phyloP scores from a whole-genome alignment of 78 protist genomes.

The Cavenderia fasciculata region DNA sequence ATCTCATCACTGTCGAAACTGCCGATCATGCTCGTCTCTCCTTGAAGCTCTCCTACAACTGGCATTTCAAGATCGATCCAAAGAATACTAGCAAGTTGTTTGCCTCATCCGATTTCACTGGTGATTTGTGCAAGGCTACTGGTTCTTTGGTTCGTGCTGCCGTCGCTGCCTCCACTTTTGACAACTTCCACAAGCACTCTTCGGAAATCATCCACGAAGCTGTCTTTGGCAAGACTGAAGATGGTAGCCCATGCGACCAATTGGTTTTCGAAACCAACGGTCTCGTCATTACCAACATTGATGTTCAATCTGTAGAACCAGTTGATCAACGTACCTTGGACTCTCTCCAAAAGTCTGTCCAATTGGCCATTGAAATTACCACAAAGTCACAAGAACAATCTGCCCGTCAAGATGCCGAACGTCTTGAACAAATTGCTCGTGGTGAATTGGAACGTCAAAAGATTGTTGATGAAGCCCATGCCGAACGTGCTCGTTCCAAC shows the following conservation, averaged over 20 bases:
- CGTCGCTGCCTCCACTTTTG: constrained; percentile 91
- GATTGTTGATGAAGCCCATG: constrained; percentile 87
- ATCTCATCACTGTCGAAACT: constrained; percentile 94
- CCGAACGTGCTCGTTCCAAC: constrained; percentile 81
- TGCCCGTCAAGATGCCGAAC: constrained; percentile 92
- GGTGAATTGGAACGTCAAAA: constrained; percentile 89
- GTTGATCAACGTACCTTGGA: constrained; percentile 94
- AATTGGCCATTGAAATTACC: constrained; percentile 94
- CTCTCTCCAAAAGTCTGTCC: constrained; percentile 90
- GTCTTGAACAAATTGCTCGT: constrained; percentile 89
- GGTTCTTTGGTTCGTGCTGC: constrained; percentile 94
- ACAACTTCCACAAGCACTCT: constrained; percentile 94
- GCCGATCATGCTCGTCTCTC: constrained; percentile 94
- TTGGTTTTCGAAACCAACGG: constrained; percentile 88
- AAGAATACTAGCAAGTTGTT: constrained; percentile 86
- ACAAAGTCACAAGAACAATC: constrained; percentile 94
- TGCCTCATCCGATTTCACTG: constrained; percentile 95
- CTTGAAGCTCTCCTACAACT: constrained; percentile 94
- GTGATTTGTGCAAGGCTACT: constrained; percentile 95
- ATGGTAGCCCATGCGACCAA: constrained; percentile 26
- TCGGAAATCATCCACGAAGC: constrained; percentile 91
- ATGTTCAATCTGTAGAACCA: constrained; percentile 96
- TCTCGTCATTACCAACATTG: constrained; percentile 92
- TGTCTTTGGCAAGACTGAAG: constrained; percentile 90
- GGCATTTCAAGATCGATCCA: constrained; percentile 83